Conservation (phyloP, 2,329 filamentous ascomycete genomes). For the Aureobasidium sp. region DNA sequence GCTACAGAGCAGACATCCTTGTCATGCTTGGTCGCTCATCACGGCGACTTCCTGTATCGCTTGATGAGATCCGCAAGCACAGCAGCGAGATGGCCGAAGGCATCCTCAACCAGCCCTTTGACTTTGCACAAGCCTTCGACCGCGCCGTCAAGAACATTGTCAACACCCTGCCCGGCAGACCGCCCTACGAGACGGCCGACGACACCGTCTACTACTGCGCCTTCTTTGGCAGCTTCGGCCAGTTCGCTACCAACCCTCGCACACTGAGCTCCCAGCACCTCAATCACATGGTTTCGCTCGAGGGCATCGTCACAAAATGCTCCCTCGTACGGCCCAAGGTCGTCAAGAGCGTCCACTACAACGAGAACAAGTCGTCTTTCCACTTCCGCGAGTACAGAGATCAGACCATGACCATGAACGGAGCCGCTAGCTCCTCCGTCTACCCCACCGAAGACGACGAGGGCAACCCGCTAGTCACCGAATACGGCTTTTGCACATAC, state of each 20-base stretch:
- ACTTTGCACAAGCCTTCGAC: slow-evolving; percentile 90
- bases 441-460: slow-evolving; percentile 96
- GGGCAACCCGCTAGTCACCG: slow-evolving; percentile 91
- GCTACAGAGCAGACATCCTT: slow-evolving; percentile 92
- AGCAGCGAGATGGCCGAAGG: slow-evolving; percentile 83
- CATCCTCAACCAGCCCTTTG: slow-evolving; percentile 87
- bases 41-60: slow-evolving; percentile 61
- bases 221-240: slow-evolving; percentile 96
- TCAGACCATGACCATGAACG: slow-evolving; percentile 95
- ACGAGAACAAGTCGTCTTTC: slow-evolving; percentile 87
- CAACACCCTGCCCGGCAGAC: slow-evolving; percentile 78
- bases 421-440: slow-evolving; percentile 88
- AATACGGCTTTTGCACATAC: slow-evolving; percentile 97
- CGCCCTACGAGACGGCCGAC: slow-evolving; percentile 77
- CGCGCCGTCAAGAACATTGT: slow-evolving; percentile 91
- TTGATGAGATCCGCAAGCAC: slow-evolving; percentile 93
- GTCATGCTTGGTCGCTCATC: slow-evolving; percentile 72
- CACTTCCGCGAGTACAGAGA: slow-evolving; percentile 93
- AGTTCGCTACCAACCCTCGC: slow-evolving; percentile 94
- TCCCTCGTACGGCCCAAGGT: slow-evolving; percentile 97
- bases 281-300: slow-evolving; percentile 97
- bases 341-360: slow-evolving; percentile 98
- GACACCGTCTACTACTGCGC: slow-evolving; percentile 94
- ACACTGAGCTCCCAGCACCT: slow-evolving; percentile 90
- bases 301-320: slow-evolving; percentile 97